These are phyloP conservation scores for Aureobasidium leucospermi DNA, from an alignment of 2,329 filamentous ascomycete genomes.

Conservation along the genomic window DNA sequence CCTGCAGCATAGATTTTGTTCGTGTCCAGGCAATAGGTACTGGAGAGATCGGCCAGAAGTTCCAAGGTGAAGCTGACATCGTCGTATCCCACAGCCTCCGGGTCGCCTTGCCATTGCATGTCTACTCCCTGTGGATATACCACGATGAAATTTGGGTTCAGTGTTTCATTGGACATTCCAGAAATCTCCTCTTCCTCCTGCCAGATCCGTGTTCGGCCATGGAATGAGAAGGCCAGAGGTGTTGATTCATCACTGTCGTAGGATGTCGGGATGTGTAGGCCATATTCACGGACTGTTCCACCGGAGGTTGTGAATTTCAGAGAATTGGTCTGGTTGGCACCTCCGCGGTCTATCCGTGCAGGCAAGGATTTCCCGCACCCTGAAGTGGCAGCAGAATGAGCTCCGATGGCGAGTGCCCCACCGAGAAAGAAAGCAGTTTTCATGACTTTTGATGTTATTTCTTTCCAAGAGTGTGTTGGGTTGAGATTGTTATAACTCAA, in stretches of 20 bases:
- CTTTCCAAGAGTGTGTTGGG: too few species aligned
- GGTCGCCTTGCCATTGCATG: conserved; percentile 37
- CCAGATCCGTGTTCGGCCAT: conserved; percentile 35
- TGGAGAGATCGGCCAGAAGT: conserved; percentile 33
- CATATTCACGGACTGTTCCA: conserved; percentile 27
- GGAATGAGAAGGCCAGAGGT: conserved; percentile 43
- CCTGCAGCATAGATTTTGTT: conserved; percentile 37
- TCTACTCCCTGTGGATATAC: conserved; percentile 38
- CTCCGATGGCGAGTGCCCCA: not conserved
- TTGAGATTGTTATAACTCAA: not conserved
- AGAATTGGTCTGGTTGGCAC: conserved; percentile 18
- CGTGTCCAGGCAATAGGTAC: conserved; percentile 37
- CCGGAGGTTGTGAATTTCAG: conserved; percentile 18
- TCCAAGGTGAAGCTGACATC: conserved; percentile 38
- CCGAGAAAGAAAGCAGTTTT: not conserved
- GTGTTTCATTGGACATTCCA: conserved; percentile 38
- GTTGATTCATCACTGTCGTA: conserved; percentile 33
- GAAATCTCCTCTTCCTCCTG: conserved; percentile 36
- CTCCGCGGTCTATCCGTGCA: conserved; percentile 18
- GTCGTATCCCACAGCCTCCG: conserved; percentile 28
- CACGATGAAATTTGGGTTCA: conserved; percentile 38
- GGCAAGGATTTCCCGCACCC: conserved; percentile 21
- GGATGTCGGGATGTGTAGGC: conserved; percentile 32
- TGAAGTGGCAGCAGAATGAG: conserved; percentile 9
- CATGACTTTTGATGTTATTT: not conserved